Base-by-base conservation (phyloP, 2,329 filamentous ascomycete genomes). In the Ophiocordyceps polyrhachis-furcata region DNA sequence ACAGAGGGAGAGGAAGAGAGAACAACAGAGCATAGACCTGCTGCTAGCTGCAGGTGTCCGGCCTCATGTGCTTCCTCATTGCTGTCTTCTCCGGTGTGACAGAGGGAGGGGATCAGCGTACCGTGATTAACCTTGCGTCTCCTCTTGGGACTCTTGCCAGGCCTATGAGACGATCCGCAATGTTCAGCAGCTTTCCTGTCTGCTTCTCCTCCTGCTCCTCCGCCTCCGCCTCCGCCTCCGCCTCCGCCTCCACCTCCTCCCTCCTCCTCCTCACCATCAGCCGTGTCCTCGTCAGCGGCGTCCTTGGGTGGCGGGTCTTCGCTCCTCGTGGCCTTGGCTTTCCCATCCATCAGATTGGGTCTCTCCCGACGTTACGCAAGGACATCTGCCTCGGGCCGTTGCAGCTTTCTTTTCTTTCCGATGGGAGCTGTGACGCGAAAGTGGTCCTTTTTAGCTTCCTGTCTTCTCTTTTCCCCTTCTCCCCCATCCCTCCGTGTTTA, bases 91-190 rank as follows among this genome's bases (percentile, higher is more conserved):
- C 19, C 38, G 32, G 29, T 48, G 31, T 43, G 25, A 48, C 35
- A 17, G n/a, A 25, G 29, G 28, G 41, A 35, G 42, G 13, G 21
- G 5, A 17, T 53, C 23, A 47, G 64, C 79, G 67, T 76, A 88
- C 83, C 83, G 67, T 89, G 83, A 68, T 87, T 88, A 54, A 89
- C 83, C 68, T 89, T 89, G 69, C 83, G 81, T 66, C 83, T 74
- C 71, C 87, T 88, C 68, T 85, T 88, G 43, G 81, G 79, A 60
- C 76, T 83, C 62, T 73, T 71, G 52, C 65, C 53, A 19, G 45
- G 25, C 41, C 42, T 40, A 6, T 43, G 29, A 29, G 42, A 15
- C 20, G 31, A 17, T 29, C 19, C 29, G 41, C 40, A 45, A 35
- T 32, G 25, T 14, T 41, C 35, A 25, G 8, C 21, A 25, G 25